Evolutionary conservation across 2,329 filamentous ascomycete species (phyloP), one percentile per base, ranked within the genome.

Genomic region (Biscogniauxia sp.): DNA sequence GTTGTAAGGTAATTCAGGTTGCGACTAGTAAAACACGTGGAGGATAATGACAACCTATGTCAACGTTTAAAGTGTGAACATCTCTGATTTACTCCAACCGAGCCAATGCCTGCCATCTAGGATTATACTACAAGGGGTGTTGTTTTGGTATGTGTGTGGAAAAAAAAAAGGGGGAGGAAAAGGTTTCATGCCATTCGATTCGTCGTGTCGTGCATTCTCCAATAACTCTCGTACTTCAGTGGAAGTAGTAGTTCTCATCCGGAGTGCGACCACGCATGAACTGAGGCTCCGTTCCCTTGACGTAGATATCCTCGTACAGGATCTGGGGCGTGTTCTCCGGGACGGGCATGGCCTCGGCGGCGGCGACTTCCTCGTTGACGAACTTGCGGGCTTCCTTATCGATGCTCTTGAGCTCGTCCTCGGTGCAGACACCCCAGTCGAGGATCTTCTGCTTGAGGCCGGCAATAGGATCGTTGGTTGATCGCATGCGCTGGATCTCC

Each of bases 401-500:
- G 70, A 99, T 88, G 68, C 78, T 77, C 90, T 99, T 99, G 77
- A 99, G 89, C 81, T 98, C 94, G 50, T 97, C 93, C 84, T 99
- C 95, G 63, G 84, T 88, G 70, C 88, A 88, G 68, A 99, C 90
- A 62, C 87, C 87, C 95, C 95, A 99, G 80, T 99, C 95, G 61
- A 99, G 82, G 68, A 99, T 89, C 85, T 97, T 97, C 84, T 95
- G 91, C 88, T 98, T 98, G 71, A 99, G 88, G 62, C 95, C 95
- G 73, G 93, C 93, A 75, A 99, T 99, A 69, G 95, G 93, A 82
- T 99, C 95, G 81, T 98, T 92, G 81, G 95, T 99, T 72, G 91
- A 96, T 74, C 95, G 92, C 95, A 99, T 99, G 79, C 94, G 93
- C 85, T 97, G 94, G 75, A 99, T 97, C 83, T 99, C 95, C 84